Percentiles rank a stretch among this genome's conserved stretches.
Evolutionary conservation across 352 stramenopile species (phyloP).

Genomic region (Phytophthora capsici): DNA sequence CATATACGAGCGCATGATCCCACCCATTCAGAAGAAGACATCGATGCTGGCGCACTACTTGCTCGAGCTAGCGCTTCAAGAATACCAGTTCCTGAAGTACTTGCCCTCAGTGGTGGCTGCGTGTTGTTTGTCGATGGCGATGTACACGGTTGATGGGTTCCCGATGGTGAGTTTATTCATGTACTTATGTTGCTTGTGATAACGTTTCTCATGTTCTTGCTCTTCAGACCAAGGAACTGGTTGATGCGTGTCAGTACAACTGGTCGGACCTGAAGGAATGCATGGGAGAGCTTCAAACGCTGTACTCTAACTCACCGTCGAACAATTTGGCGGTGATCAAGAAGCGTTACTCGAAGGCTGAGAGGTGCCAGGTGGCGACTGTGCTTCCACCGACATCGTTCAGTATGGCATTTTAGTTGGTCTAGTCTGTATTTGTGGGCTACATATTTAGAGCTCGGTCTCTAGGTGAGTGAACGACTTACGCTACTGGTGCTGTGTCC

Average conservation of each 20-base stretch:
- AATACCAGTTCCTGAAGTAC: slow-evolving; percentile 89
- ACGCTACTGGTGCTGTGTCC: slow-evolving; percentile 24
- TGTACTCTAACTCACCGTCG: slow-evolving; percentile 83
- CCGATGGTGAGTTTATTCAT: slow-evolving; percentile 61
- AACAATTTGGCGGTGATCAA: slow-evolving; percentile 89
- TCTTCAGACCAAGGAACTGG: slow-evolving; percentile 76
- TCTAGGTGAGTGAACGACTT: slow-evolving; percentile 36
- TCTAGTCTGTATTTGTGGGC: slow-evolving; percentile 47
- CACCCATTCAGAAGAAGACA: slow-evolving; percentile 83
- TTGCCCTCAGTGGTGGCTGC: slow-evolving; percentile 85
- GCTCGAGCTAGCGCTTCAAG: slow-evolving; percentile 86
- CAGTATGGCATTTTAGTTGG: slow-evolving; percentile 83
- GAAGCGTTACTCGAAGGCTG: slow-evolving; percentile 89
- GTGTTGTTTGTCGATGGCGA: slow-evolving; percentile 86
- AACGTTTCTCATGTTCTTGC: neutral
- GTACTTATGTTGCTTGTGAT: neutral
- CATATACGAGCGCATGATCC: slow-evolving; percentile 90
- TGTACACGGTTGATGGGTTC: slow-evolving; percentile 86
- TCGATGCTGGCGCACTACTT: slow-evolving; percentile 91
- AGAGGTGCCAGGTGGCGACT: slow-evolving; percentile 79
- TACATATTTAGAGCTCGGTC: slow-evolving; percentile 63
- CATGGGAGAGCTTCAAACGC: slow-evolving; percentile 80
- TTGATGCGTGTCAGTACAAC: slow-evolving; percentile 79
- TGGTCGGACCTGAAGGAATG: slow-evolving; percentile 84
- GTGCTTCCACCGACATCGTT: slow-evolving; percentile 77